Evolutionary conservation across 257 asterid genomes (phyloP).

Genomic region (Nicotiana undulata): DNA sequence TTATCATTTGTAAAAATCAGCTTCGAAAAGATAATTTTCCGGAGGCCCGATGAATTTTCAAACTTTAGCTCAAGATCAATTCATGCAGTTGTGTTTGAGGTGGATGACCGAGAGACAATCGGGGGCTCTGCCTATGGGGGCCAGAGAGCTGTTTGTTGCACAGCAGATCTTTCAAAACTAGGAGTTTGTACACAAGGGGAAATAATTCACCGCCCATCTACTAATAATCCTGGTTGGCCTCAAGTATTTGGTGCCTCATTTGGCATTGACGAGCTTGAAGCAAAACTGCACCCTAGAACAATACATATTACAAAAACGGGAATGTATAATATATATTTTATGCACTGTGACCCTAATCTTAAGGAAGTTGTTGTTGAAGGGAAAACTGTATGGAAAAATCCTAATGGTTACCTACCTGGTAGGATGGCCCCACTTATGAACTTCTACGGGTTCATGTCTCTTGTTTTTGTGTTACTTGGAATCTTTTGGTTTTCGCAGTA

Average conservation of each 20-base stretch:
- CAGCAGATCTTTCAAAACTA: conserved; percentile 84
- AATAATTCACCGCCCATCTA: conserved; percentile 72
- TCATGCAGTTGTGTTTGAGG: conserved; percentile 79
- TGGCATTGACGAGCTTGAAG: conserved; percentile 40
- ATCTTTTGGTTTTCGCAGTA: conserved; percentile 91
- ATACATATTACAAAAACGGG: conserved; percentile 76
- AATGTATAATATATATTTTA: conserved; percentile 88
- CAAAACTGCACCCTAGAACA: conserved; percentile 50
- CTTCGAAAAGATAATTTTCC: conserved; percentile 65
- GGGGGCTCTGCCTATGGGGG: conserved; percentile 99
- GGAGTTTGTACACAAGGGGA: conserved; percentile 82
- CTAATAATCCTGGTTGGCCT: conserved; percentile 82
- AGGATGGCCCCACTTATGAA: conserved; percentile 97
- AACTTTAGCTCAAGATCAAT: conserved; percentile 64
- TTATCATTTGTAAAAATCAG: conserved; percentile 27
- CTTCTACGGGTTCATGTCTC: conserved; percentile 82
- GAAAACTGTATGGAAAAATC: conserved; percentile 91
- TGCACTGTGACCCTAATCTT: conserved; percentile 79
- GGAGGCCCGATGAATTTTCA: conserved; percentile 66
- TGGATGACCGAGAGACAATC: conserved; percentile 72
- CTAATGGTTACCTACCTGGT: conserved; percentile 87
- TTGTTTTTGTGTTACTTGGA: conserved; percentile 71
- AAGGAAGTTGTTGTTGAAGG: conserved; percentile 67
- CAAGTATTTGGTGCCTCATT: conserved; percentile 63
- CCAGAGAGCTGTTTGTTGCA: conserved; percentile 90